Percentiles rank a stretch among this genome's conserved stretches.
Evolutionary conservation across 257 asterid genomes (phyloP).

Genomic region (Solanum chilense): DNA sequence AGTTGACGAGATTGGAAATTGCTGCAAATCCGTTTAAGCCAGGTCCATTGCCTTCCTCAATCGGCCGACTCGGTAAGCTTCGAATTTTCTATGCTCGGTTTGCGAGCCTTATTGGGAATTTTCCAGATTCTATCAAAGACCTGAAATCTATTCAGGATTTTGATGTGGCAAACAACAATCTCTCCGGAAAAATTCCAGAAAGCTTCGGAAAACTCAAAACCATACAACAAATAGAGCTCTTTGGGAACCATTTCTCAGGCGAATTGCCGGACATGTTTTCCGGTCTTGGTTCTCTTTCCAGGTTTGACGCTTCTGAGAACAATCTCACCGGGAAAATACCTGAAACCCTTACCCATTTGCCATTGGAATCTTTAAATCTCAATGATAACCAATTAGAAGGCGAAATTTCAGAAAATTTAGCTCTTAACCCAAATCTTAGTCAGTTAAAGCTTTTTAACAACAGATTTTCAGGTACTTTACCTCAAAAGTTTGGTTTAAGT

Average conservation of each 20-base stretch:
- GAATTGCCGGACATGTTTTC: slow-evolving; percentile 59
- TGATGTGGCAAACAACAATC: slow-evolving; percentile 44
- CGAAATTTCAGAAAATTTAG: slow-evolving; percentile 42
- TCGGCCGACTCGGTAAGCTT: slow-evolving; percentile 58
- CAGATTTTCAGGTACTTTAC: slow-evolving; percentile 46
- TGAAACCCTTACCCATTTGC: slow-evolving; percentile 37
- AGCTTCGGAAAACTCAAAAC: slow-evolving; percentile 38
- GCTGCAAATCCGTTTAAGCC: slow-evolving; percentile 35
- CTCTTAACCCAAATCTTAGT: slow-evolving; percentile 26
- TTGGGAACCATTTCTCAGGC: slow-evolving; percentile 43
- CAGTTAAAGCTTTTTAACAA: slow-evolving; percentile 53
- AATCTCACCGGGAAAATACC: slow-evolving; percentile 61
- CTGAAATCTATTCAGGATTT: slow-evolving; percentile 32
- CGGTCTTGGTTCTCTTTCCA: slow-evolving; percentile 31
- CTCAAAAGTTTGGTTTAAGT: slow-evolving; percentile 44
- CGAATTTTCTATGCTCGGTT: slow-evolving; percentile 18
- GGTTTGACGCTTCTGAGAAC: slow-evolving; percentile 60
- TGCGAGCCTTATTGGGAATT: slow-evolving; percentile 37
- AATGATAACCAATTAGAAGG: slow-evolving; percentile 58
- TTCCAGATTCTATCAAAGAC: slow-evolving; percentile 53
- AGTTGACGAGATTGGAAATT: slow-evolving; percentile 41
- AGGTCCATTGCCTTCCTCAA: slow-evolving; percentile 38
- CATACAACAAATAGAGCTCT: slow-evolving; percentile 43
- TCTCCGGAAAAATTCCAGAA: slow-evolving; percentile 53
- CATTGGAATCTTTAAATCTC: slow-evolving; percentile 38